A percentile compares a stretch with the other conserved stretches of the same genome.
Conservation (phyloP, 768 basidiomycete species). For the Tulasnella sp. region DNA sequence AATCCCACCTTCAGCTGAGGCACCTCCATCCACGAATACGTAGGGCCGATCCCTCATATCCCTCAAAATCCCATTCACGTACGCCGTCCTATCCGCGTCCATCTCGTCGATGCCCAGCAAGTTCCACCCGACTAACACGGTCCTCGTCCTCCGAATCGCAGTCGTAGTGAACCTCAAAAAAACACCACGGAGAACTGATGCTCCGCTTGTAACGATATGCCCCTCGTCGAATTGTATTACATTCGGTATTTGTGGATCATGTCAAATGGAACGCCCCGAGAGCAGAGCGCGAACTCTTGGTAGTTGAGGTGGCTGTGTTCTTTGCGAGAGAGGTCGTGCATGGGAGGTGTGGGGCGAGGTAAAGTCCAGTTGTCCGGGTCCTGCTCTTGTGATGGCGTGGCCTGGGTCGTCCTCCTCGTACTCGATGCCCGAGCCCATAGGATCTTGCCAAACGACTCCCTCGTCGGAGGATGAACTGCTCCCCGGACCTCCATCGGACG, state of each 20-base stretch:
- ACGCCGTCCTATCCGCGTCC: slow-evolving; percentile 9
- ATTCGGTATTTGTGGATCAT: slow-evolving; percentile 14
- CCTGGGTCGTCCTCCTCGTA: background rate
- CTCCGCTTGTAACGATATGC: background rate
- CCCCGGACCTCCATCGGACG: background rate
- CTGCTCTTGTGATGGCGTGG: background rate
- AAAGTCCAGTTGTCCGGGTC: background rate
- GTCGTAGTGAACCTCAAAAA: slow-evolving; percentile 1
- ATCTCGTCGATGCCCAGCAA: slow-evolving; percentile 1
- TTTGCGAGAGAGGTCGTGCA: background rate
- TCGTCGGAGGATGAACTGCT: background rate
- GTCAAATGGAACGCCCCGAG: slow-evolving; percentile 16
- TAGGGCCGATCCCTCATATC: background rate
- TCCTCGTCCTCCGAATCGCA: background rate
- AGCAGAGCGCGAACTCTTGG: slow-evolving; percentile 9
- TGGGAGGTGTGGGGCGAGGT: slow-evolving; percentile 3
- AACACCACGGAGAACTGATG: background rate
- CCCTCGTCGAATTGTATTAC: background rate
- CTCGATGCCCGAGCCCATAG: background rate
- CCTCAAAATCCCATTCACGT: background rate
- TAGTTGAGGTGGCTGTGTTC: background rate
- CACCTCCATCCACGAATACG: background rate
- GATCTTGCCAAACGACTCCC: background rate
- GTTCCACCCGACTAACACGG: slow-evolving; percentile 9
- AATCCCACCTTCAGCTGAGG: background rate